These are phyloP conservation scores for Primulina huaijiensis DNA, from an alignment of 257 asterid species.

Conservation along the genomic window DNA sequence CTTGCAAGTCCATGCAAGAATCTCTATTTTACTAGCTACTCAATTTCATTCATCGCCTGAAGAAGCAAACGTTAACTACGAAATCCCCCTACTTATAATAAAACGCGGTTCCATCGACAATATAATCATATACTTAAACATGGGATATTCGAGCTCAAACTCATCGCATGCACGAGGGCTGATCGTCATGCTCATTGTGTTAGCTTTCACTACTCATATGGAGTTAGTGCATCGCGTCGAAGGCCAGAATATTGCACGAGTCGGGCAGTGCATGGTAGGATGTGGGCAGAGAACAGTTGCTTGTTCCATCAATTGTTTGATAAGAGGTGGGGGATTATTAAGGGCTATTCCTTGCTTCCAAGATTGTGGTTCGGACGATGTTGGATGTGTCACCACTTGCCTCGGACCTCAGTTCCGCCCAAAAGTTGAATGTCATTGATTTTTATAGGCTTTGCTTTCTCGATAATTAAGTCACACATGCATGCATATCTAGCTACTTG, in stretches of 20 bases:
- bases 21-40: too few species aligned
- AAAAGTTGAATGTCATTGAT: neutral
- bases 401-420: neutral
- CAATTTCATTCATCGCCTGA: too few species aligned
- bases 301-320: neutral
- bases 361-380: neutral
- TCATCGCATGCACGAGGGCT: neutral
- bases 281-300: neutral
- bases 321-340: neutral
- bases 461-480: too few species aligned
- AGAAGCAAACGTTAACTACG: too few species aligned
- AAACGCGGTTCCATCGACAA: too few species aligned
- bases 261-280: neutral
- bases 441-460: too few species aligned
- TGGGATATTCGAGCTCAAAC: neutral
- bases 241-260: neutral
- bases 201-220: neutral
- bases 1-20: too few species aligned
- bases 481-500: too few species aligned
- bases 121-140: too few species aligned
- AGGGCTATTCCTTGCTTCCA: neutral
- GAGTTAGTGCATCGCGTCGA: neutral
- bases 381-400: neutral
- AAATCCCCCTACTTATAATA: too few species aligned
- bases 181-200: neutral